Evolutionary conservation across 352 stramenopile species (phyloP).

Genomic region (Pythium apleroticum): DNA sequence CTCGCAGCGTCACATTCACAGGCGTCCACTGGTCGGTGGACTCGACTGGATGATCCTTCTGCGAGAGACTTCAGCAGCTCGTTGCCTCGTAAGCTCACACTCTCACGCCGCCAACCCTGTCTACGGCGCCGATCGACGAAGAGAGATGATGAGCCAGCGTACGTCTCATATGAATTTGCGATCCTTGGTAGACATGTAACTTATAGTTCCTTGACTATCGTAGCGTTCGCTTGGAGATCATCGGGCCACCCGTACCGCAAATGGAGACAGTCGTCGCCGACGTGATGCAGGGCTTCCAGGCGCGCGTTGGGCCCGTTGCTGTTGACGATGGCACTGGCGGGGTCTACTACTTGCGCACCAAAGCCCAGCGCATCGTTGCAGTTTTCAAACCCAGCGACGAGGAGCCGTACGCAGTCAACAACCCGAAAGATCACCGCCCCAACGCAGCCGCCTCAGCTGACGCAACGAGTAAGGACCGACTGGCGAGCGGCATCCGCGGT

Average conservation of each 20-base stretch:
- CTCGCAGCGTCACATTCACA: background rate
- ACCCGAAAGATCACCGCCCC: conserved; percentile 45
- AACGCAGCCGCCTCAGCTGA: conserved; percentile 10
- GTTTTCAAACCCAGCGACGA: conserved; percentile 72
- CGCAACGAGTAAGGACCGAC: background rate
- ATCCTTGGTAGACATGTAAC: background rate
- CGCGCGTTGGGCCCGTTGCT: conserved; percentile 36
- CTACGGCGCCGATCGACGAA: background rate
- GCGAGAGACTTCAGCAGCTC: background rate
- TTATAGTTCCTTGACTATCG: background rate
- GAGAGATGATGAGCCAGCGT: background rate
- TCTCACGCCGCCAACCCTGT: background rate
- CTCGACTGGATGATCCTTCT: background rate
- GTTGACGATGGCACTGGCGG: conserved; percentile 65
- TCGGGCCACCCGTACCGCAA: conserved; percentile 4
- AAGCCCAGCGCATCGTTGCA: conserved; percentile 39
- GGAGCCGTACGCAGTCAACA: conserved; percentile 61
- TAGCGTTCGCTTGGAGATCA: conserved; percentile 6
- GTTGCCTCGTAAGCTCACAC: background rate
- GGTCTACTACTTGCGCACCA: conserved; percentile 59
- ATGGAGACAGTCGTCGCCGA: conserved; percentile 30
- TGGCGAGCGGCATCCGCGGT: conserved; percentile 33
- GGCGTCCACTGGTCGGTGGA: background rate
- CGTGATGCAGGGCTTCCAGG: conserved; percentile 36
- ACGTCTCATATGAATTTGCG: background rate